Percentiles rank a stretch among this genome's conserved stretches.
Evolutionary conservation across 2,329 filamentous ascomycete genomes (phyloP).

Genomic region (Apiospora aurea): DNA sequence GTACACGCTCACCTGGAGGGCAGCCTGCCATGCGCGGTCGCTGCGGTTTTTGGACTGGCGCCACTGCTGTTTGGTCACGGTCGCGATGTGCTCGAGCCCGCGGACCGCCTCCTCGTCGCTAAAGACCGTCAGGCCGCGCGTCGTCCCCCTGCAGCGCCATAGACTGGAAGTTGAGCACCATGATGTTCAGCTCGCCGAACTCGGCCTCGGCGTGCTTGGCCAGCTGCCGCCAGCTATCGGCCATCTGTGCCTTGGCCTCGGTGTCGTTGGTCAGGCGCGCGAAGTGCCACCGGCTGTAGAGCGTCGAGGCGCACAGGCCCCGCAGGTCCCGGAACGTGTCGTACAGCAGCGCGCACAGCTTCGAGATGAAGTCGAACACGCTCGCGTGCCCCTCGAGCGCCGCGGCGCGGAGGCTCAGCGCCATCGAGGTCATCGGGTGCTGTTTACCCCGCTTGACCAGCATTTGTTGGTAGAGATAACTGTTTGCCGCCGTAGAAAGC

Average conservation of each 20-base stretch:
- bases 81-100: background rate
- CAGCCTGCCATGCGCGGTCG: background rate
- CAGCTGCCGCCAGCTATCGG: conserved; percentile 1
- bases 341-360: conserved; percentile 16
- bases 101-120: background rate
- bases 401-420: background rate
- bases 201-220: conserved; percentile 7
- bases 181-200: background rate
- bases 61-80: background rate
- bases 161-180: conserved; percentile 13
- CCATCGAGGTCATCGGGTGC: conserved; percentile 8
- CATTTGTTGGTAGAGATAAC: conserved; percentile 17
- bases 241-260: background rate
- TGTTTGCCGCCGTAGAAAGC: background rate
- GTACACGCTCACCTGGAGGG: conserved; percentile 7
- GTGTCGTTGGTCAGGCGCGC: conserved; percentile 1
- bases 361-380: conserved; percentile 17
- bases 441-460: background rate
- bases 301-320: conserved; percentile 3
- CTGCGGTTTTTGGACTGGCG: background rate
- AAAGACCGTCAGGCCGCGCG: background rate
- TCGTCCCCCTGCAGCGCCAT: conserved; percentile 1
- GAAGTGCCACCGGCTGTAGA: background rate
- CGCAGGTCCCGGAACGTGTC: conserved; percentile 21
- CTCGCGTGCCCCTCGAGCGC: background rate